phyloP scores from a whole-genome alignment of 208 protist genomes.

The Zelonia costaricensis region DNA sequence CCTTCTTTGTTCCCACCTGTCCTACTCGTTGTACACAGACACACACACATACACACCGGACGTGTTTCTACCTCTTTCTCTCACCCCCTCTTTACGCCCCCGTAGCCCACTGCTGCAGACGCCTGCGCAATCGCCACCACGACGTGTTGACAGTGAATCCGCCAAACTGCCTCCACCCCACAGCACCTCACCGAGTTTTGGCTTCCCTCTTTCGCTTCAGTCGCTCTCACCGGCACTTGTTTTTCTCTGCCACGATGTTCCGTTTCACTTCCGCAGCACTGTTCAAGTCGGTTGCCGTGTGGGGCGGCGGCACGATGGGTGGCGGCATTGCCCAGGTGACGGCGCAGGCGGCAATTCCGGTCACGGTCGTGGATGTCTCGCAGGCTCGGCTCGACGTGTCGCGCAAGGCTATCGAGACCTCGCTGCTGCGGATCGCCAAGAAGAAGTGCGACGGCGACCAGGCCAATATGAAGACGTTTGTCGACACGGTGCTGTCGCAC shows the following conservation, averaged over 20 bases:
- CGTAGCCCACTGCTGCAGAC: too few relatives aligned
- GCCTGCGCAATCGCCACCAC: too few relatives aligned
- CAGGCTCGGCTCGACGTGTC: constrained; percentile 51
- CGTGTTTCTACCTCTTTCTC: too few relatives aligned
- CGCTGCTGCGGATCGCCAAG: constrained; percentile 54
- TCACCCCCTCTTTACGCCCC: too few relatives aligned
- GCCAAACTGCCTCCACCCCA: too few relatives aligned
- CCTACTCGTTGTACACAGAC: too few relatives aligned
- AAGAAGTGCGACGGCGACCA: constrained; percentile 59
- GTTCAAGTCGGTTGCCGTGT: constrained; percentile 53
- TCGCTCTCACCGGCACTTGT: not conserved
- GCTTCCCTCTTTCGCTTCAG: not conserved
- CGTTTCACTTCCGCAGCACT: constrained; percentile 19
- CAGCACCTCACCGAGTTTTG: too few relatives aligned
- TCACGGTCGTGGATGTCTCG: constrained; percentile 66
- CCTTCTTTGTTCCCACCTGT: too few relatives aligned
- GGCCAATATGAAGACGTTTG: constrained; percentile 41
- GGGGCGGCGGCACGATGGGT: constrained; percentile 78
- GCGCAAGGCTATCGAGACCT: constrained; percentile 50
- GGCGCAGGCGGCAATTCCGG: constrained; percentile 43
- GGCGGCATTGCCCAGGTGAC: constrained; percentile 71
- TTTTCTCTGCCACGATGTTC: constrained; percentile 15
- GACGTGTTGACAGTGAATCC: too few relatives aligned
- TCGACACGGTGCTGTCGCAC: constrained; percentile 34
- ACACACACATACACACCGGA: too few relatives aligned